Conservation (phyloP, 2,329 filamentous ascomycete species). For the Aureobasidium sp. region DNA sequence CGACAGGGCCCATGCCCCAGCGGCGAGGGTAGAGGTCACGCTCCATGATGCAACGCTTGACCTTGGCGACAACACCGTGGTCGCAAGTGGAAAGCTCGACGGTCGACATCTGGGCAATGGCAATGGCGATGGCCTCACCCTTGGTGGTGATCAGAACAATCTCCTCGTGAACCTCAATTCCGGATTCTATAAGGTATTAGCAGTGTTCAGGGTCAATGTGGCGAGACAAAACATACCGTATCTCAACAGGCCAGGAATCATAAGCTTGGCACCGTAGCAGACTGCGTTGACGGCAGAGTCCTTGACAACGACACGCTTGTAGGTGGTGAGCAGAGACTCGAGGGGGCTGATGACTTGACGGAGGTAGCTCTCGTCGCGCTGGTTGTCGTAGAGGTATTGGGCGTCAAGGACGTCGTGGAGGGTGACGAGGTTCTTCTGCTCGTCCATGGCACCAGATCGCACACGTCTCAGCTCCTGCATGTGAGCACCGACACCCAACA, state of each 20-base stretch:
- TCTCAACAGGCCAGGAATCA: conserved; percentile 91
- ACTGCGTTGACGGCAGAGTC: conserved; percentile 94
- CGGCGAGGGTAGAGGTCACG: conserved; percentile 92
- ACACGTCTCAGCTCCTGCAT: conserved; percentile 98
- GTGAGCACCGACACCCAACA: conserved; percentile 80
- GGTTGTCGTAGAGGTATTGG: conserved; percentile 94
- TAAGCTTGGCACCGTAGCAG: conserved; percentile 97
- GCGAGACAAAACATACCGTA: conserved; percentile 56
- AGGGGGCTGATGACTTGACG: conserved; percentile 86
- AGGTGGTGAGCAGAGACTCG: conserved; percentile 82
- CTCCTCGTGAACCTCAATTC: conserved; percentile 91
- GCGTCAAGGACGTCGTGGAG: conserved; percentile 93
- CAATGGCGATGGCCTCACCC: conserved; percentile 94
- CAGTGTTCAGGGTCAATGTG: conserved; percentile 17
- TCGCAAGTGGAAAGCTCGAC: conserved; percentile 96
- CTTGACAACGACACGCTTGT: conserved; percentile 98
- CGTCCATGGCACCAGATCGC: conserved; percentile 88
- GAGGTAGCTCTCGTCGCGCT: conserved; percentile 86
- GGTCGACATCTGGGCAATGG: conserved; percentile 95
- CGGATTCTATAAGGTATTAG: conserved; percentile 54
- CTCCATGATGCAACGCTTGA: conserved; percentile 99
- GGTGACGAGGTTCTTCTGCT: conserved; percentile 81
- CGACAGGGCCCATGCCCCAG: conserved; percentile 93
- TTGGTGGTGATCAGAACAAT: conserved; percentile 98
- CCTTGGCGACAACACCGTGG: conserved; percentile 95